Conservation (phyloP, 2,329 filamentous ascomycete genomes). For the Apiospora rasikravindrae region DNA sequence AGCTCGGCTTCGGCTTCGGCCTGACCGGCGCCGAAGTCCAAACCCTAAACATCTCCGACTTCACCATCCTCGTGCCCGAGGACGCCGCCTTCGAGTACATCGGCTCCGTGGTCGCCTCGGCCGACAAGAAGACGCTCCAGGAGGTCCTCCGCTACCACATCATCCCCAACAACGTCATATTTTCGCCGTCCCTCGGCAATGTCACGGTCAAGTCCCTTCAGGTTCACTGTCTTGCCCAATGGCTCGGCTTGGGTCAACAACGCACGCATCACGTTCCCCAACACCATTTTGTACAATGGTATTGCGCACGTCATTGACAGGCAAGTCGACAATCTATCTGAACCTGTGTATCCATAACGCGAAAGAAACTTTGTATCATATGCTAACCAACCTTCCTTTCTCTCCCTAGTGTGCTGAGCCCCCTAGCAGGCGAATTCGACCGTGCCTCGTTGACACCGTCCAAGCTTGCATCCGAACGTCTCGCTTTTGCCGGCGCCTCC, state of each 20-base stretch:
- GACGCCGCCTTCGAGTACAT: slow-evolving; percentile 37
- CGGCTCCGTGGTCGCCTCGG: slow-evolving; percentile 34
- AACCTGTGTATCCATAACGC: no score
- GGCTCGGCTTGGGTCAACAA: slow-evolving; percentile 39
- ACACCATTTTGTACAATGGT: slow-evolving; percentile 39
- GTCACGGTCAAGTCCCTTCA: slow-evolving; percentile 33
- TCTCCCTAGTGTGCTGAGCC: slow-evolving; percentile 33
- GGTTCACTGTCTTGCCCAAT: slow-evolving; percentile 38
- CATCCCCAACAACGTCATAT: slow-evolving; percentile 37
- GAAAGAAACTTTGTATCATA: accelerated
- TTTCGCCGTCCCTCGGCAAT: slow-evolving; percentile 36
- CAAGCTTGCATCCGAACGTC: slow-evolving; percentile 31
- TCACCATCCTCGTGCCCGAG: slow-evolving; percentile 38
- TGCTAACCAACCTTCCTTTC: background rate
- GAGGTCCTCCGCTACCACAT: slow-evolving; percentile 40
- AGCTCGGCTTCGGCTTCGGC: slow-evolving; percentile 35
- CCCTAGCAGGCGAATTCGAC: slow-evolving; percentile 31
- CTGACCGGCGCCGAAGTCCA: slow-evolving; percentile 28
- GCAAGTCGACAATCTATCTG: slow-evolving; percentile 28
- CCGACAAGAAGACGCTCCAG: slow-evolving; percentile 32
- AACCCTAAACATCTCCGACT: slow-evolving; percentile 36
- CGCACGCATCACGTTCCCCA: slow-evolving; percentile 38
- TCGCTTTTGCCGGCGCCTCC: slow-evolving; percentile 35
- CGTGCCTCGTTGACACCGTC: slow-evolving; percentile 31
- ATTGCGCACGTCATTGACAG: slow-evolving; percentile 40